Base-by-base conservation (phyloP, 108 stramenopile species). In the Stephanodiscus triporus region DNA sequence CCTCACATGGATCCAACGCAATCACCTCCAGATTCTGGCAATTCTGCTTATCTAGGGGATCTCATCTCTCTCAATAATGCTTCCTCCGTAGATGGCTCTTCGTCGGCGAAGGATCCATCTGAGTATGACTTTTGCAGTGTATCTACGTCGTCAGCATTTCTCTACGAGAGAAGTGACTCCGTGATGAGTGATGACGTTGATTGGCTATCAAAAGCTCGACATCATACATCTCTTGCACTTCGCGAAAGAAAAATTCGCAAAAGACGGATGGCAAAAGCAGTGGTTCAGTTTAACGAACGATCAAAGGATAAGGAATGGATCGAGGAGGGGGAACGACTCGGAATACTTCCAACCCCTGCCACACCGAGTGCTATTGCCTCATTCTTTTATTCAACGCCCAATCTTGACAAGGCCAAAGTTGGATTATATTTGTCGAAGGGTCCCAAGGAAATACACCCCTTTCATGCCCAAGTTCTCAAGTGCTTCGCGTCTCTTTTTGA, bases 361-460 rank as follows among this genome's bases (percentile, higher is more conserved):
- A 78, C 85, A 30, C 82, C 89, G 9, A 70, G 76, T 37, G 76
- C 75, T 14, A 87, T 98, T 8, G 98, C 97, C 5, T 54, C 56
- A 11, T 89, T 97, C 61, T 75, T 99, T 58, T 95, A 87, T 70
- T 77, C 80, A 19, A 92, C 96, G 47, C 87, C 92, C 6, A 89
- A 92, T 30, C 79, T 99, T n/a, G 97, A 97, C 77, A 95, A 92
- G 70, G 59, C 84, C 30, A 82, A 88, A 70, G 70, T 99, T 40
- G 98, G 98, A 4, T 83, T 88, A 40, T 99, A 96, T 62, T 70
- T 99, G 10, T 83, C 93, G 55, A 95, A 96, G 77, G 97, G 97
- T 16, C 97, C 97, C 0, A 83, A 70, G 24, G 86, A 94, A 19
- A 87, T 89, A 56, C 95, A 95, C 62, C 95, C 97, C 14, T 99